A percentile compares a stretch with the other conserved stretches of the same genome.
Conservation (phyloP, 2,329 filamentous ascomycete genomes). For the Ustulina deusta region DNA sequence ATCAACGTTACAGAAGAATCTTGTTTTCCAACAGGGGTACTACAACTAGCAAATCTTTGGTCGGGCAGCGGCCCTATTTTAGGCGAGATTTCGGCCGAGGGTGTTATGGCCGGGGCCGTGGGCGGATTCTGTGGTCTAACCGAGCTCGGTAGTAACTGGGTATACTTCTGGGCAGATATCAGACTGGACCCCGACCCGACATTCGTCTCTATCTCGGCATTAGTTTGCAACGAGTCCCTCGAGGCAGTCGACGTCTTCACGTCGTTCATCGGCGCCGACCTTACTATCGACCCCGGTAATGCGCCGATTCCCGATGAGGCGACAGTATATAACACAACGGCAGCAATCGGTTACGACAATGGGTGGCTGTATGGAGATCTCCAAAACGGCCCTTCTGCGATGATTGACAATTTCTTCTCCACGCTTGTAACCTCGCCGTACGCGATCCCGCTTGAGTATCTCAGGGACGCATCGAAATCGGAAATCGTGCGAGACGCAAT, state of each 20-base stretch:
- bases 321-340: background rate
- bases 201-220: conserved; percentile 51
- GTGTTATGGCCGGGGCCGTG: background rate
- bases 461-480: background rate
- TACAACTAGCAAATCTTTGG: background rate
- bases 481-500: background rate
- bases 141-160: background rate
- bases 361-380: background rate
- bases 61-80: background rate
- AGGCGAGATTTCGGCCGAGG: background rate
- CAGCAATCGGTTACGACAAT: no score
- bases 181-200: conserved; percentile 42
- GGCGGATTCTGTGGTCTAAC: background rate
- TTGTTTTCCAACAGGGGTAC: background rate
- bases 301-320: background rate
- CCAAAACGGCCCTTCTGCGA: background rate
- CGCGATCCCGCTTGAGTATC: background rate
- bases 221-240: conserved; percentile 42
- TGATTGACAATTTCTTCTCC: background rate
- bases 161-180: conserved; percentile 26
- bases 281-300: background rate
- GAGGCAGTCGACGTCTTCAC: conserved; percentile 7
- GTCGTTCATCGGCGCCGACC: background rate
- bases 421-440: conserved; percentile 6
- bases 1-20: background rate